Conservation (phyloP, 164 flowering plant species). For the Vitis vinifera region DNA sequence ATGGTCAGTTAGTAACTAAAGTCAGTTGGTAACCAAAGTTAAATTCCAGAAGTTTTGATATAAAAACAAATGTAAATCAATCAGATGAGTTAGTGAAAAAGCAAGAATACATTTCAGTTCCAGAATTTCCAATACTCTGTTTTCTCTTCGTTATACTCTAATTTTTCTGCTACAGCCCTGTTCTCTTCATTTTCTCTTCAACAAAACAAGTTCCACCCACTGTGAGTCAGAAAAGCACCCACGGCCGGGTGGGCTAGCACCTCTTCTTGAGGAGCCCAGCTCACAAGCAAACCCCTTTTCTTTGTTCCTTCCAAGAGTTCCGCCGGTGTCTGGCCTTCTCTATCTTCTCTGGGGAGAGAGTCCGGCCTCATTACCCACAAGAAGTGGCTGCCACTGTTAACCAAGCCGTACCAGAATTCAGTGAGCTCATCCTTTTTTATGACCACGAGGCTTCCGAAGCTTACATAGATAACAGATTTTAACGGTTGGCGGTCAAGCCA, state of each 20-base stretch:
- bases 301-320: slow-evolving; percentile 24
- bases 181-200: too few relatives aligned
- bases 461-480: slow-evolving; percentile 54
- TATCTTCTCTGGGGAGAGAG: slow-evolving; percentile 3
- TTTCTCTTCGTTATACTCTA: too few relatives aligned
- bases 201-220: slow-evolving; percentile 60
- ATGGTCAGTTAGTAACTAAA: too few relatives aligned
- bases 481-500: slow-evolving; percentile 51
- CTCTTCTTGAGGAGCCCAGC: slow-evolving; percentile 48
- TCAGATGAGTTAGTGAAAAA: too few relatives aligned
- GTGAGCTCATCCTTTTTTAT: slow-evolving; percentile 21
- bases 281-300: slow-evolving; percentile 31
- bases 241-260: slow-evolving; percentile 41
- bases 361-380: slow-evolving; percentile 53
- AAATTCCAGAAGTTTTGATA: too few relatives aligned
- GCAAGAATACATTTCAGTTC: too few relatives aligned
- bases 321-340: slow-evolving; percentile 10
- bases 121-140: too few relatives aligned
- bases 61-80: too few relatives aligned
- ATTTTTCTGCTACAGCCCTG: too few relatives aligned
- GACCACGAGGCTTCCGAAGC: slow-evolving; percentile 47
- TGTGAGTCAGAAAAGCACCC: slow-evolving; percentile 43
- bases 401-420: slow-evolving; percentile 58
- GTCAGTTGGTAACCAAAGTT: too few relatives aligned
- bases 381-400: slow-evolving; percentile 34